Evolutionary conservation across 73 alveolate genomes (phyloP).

Genomic region (Uronychia binucleata): DNA sequence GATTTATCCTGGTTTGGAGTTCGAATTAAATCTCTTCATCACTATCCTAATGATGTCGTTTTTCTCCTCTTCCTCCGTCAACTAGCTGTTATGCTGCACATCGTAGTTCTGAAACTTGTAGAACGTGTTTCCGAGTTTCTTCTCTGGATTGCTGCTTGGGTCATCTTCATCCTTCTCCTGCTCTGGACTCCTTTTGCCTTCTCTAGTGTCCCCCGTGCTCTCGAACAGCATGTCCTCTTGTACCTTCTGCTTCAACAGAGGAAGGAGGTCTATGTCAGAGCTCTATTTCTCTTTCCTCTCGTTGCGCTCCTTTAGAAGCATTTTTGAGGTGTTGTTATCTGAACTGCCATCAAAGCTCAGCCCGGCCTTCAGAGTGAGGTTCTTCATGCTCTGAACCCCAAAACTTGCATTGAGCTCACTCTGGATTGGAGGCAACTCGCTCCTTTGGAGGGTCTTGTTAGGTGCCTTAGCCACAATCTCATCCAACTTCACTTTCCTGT

Average conservation of each 20-base stretch:
- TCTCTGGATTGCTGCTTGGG: neutral
- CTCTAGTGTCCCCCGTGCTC: neutral
- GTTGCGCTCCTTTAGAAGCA: neutral
- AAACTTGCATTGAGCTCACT: neutral
- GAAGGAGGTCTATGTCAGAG: neutral
- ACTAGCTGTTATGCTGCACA: neutral
- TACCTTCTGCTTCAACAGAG: neutral
- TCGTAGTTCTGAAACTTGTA: constrained; percentile 14
- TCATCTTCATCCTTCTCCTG: neutral
- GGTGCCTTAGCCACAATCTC: neutral
- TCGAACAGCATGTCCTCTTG: neutral
- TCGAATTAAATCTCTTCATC: constrained; percentile 46
- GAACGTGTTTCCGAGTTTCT: neutral
- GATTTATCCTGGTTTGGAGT: constrained; percentile 30
- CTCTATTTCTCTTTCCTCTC: neutral
- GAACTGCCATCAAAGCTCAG: neutral
- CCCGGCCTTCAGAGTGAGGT: neutral
- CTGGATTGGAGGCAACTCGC: neutral
- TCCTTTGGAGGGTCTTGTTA: too few relatives aligned
- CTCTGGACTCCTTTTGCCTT: neutral
- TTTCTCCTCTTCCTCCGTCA: constrained; percentile 21
- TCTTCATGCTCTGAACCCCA: neutral
- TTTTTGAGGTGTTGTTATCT: neutral
- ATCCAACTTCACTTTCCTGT: neutral
- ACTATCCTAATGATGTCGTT: constrained; percentile 51